These are phyloP conservation scores for Aureobasidium sp. DNA, from an alignment of 2,329 filamentous ascomycete species.

Conservation along the genomic window DNA sequence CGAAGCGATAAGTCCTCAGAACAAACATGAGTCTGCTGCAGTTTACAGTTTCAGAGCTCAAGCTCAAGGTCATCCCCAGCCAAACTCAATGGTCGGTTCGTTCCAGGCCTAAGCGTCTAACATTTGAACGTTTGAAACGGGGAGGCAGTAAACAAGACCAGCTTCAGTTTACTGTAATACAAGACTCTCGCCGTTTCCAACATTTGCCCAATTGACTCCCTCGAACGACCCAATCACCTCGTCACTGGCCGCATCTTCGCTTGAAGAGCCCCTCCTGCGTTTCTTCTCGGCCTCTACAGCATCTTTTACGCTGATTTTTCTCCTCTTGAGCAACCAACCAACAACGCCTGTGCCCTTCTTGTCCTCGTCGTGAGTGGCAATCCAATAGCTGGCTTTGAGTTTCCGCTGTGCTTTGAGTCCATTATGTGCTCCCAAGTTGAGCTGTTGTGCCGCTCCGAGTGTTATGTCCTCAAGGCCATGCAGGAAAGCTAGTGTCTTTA, in stretches of 20 bases:
- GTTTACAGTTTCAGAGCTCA: too few relatives aligned
- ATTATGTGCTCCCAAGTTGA: constrained; percentile 57
- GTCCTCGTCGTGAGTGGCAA: constrained; percentile 57
- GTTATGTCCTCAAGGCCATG: constrained; percentile 58
- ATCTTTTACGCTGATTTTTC: constrained; percentile 36
- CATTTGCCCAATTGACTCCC: constrained; percentile 42
- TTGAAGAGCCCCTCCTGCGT: constrained; percentile 34
- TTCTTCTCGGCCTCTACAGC: constrained; percentile 42
- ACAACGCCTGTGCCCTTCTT: constrained; percentile 53
- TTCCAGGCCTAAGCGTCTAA: neutral
- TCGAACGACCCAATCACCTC: constrained; percentile 29
- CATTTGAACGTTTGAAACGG: constrained; percentile 3
- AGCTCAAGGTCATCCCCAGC: neutral
- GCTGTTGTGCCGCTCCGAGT: constrained; percentile 42
- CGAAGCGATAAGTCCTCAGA: too few relatives aligned
- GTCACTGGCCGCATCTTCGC: constrained; percentile 22
- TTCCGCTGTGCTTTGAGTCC: constrained; percentile 48
- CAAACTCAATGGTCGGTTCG: neutral
- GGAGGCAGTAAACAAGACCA: neutral
- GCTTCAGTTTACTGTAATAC: constrained; percentile 34
- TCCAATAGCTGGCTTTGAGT: constrained; percentile 52
- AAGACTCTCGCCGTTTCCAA: constrained; percentile 49
- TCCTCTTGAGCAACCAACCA: constrained; percentile 39
- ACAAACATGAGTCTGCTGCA: too few relatives aligned
- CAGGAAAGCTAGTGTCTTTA: constrained; percentile 50